Evolutionary conservation across 2,329 filamentous ascomycete species (phyloP).

Genomic region (Colletotrichum agaves): DNA sequence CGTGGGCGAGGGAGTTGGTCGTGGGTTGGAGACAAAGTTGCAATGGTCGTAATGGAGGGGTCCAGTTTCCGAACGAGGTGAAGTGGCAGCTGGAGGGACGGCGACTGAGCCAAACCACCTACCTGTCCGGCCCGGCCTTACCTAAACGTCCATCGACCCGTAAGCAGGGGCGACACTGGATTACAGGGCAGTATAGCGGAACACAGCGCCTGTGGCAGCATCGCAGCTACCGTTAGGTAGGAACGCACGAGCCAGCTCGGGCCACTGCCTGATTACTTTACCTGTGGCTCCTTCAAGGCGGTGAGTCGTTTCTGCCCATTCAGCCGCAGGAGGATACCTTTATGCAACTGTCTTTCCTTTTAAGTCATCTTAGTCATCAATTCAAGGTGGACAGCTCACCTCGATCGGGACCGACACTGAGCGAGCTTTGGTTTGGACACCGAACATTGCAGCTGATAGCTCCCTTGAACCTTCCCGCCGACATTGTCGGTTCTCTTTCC

Average conservation of each 20-base stretch:
- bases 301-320: slow-evolving; percentile 4
- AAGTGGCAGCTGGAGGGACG: neutral
- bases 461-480: slow-evolving; percentile 18
- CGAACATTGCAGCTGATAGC: slow-evolving; percentile 24
- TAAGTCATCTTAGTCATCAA: slow-evolving; percentile 39
- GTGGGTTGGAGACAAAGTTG: slow-evolving; percentile 8
- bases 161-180: neutral
- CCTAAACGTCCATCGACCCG: slow-evolving; percentile 10
- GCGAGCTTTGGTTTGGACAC: neutral
- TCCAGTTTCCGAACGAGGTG: slow-evolving; percentile 13
- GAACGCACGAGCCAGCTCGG: slow-evolving; percentile 32
- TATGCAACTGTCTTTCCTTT: neutral
- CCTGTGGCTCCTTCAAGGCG: neutral
- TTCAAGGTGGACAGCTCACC: slow-evolving; percentile 38
- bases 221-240: neutral
- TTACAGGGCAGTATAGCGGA: neutral
- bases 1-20: neutral
- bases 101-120: neutral
- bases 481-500: neutral
- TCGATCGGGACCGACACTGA: slow-evolving; percentile 29
- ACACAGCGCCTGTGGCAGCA: neutral
- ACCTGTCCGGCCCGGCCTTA: slow-evolving; percentile 25
- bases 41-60: slow-evolving; percentile 29
- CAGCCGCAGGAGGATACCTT: slow-evolving; percentile 2
- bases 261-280: neutral